A percentile compares a stretch with the other conserved stretches of the same genome.
Conservation (phyloP, 768 basidiomycete species). For the Podaxis mareebaensis region DNA sequence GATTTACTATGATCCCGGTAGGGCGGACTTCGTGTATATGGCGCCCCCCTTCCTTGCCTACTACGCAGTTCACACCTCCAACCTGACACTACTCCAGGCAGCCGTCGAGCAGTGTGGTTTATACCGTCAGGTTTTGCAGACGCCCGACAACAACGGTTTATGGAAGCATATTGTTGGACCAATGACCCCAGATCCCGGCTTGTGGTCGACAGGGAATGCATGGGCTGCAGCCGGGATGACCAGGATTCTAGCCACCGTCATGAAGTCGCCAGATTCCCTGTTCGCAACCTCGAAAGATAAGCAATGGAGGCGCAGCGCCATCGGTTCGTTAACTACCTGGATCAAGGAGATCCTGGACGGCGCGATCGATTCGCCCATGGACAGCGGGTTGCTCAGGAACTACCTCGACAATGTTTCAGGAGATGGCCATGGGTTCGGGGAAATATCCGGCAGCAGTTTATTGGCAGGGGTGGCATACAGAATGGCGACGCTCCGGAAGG, state of each 20-base stretch:
- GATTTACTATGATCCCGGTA: constrained; percentile 17
- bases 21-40: constrained; percentile 55
- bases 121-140: constrained; percentile 38
- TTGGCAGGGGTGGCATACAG: constrained; percentile 41
- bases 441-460: constrained; percentile 43
- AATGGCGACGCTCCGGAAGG: constrained; percentile 37
- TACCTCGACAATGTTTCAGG: constrained; percentile 34
- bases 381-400: constrained; percentile 41
- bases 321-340: constrained; percentile 31
- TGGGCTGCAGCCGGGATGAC: constrained; percentile 58
- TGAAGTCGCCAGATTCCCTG: constrained; percentile 33
- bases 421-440: constrained; percentile 39
- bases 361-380: constrained; percentile 32
- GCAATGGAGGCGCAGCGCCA: constrained; percentile 27
- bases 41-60: constrained; percentile 52
- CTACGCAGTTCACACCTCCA: constrained; percentile 39
- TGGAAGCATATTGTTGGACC: constrained; percentile 49
- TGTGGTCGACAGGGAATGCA: constrained; percentile 61
- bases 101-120: constrained; percentile 38
- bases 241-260: constrained; percentile 35
- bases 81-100: constrained; percentile 35
- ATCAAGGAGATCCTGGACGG: constrained; percentile 49
- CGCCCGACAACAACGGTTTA: constrained; percentile 26
- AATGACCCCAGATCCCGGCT: constrained; percentile 34
- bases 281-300: constrained; percentile 21